Percentiles rank a stretch among this genome's conserved stretches.
These are phyloP conservation scores for Erysimum cheiranthoides DNA, from an alignment of 345 rosid species.

Conservation along the genomic window DNA sequence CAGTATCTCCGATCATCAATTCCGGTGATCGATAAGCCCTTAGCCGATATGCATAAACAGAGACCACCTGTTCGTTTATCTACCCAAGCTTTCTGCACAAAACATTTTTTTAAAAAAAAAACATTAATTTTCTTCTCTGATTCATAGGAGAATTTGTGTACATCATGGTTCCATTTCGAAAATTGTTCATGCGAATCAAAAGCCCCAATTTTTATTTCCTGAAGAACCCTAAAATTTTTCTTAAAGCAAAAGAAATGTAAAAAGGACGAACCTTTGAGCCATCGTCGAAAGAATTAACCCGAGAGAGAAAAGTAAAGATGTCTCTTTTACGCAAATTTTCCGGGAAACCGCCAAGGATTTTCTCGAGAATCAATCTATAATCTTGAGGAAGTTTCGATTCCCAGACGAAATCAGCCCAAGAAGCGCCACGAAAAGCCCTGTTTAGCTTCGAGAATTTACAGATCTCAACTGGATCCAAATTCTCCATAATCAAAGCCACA, in stretches of 20 bases:
- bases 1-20: conserved; percentile 95
- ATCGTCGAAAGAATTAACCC: conserved; percentile 65
- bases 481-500: conserved; percentile 66
- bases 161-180: neutral
- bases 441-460: conserved; percentile 74
- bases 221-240: conserved; percentile 13
- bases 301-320: conserved; percentile 65
- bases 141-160: neutral
- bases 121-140: conserved; percentile 3
- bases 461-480: conserved; percentile 85
- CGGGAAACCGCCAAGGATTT: conserved; percentile 55
- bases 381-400: conserved; percentile 84
- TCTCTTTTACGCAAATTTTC: conserved; percentile 67
- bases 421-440: conserved; percentile 86
- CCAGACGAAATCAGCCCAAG: conserved; percentile 97
- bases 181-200: neutral
- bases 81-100: conserved; percentile 79
- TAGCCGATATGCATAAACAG: conserved; percentile 69
- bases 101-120: conserved; percentile 18
- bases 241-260: neutral
- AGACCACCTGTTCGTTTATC: conserved; percentile 73
- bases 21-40: conserved; percentile 78
- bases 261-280: conserved; percentile 71
- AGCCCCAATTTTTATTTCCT: neutral
- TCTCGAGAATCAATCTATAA: conserved; percentile 58